Evolutionary conservation across 129 eudicot species (phyloP).

Genomic region (Flaveria trinervia): DNA sequence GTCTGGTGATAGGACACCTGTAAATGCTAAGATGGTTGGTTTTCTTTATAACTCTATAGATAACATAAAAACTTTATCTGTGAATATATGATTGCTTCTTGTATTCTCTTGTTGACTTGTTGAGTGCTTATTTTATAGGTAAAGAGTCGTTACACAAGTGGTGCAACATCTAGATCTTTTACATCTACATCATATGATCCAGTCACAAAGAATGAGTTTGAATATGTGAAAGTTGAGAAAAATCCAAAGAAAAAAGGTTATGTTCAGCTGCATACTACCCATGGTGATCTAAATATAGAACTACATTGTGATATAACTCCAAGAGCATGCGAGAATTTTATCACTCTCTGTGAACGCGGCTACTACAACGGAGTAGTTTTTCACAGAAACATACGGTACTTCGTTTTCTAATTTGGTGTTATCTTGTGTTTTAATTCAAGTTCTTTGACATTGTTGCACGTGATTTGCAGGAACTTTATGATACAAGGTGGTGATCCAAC

Average conservation of each 20-base stretch:
- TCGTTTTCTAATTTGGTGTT: neutral
- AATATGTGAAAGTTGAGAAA: slow-evolving; percentile 86
- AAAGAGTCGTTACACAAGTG: slow-evolving; percentile 90
- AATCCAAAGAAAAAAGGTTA: slow-evolving; percentile 92
- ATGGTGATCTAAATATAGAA: slow-evolving; percentile 96
- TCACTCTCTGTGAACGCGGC: slow-evolving; percentile 92
- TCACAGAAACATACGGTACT: slow-evolving; percentile 90
- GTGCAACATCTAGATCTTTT: slow-evolving; percentile 96
- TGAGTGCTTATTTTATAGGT: slow-evolving; percentile 44
- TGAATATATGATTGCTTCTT: neutral
- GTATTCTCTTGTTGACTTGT: neutral
- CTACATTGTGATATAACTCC: slow-evolving; percentile 96
- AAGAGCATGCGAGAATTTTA: slow-evolving; percentile 93
- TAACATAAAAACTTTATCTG: neutral
- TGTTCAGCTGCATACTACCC: slow-evolving; percentile 81
- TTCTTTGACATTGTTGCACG: neutral
- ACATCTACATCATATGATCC: slow-evolving; percentile 94
- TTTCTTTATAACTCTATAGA: neutral
- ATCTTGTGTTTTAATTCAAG: neutral
- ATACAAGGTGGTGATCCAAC: slow-evolving; percentile 99
- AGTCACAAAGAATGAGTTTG: slow-evolving; percentile 82
- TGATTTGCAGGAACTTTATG: slow-evolving; percentile 80
- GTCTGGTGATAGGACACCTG: slow-evolving; percentile 94
- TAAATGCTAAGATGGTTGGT: slow-evolving; percentile 89
- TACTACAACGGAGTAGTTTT: slow-evolving; percentile 86